Base-by-base conservation (phyloP, 2,329 filamentous ascomycete genomes). In the Aspergillus tamarii region DNA sequence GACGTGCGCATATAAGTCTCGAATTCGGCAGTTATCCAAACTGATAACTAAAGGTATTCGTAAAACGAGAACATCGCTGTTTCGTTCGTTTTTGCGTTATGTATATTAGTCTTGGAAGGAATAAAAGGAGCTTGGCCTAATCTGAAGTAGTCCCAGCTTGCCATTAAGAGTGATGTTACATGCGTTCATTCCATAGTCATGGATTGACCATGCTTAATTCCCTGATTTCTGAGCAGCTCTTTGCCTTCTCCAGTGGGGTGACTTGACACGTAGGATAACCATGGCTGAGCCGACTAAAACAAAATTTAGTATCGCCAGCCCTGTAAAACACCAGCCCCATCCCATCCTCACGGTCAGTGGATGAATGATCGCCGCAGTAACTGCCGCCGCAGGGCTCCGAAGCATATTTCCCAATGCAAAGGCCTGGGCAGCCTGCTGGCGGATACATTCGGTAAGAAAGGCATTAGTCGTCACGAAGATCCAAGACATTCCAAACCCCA, bases 401-500 rank as follows among this genome's bases (percentile, higher is more conserved):
- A 81, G 71, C 64, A 81, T 72, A 56, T 78, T 78, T 5, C 74
- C 76, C 8, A 82, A 69, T 0, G 80, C 80, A 52, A 82, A 79
- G 9, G 80, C 71, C 21, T 74, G 77, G 3, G 80, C 80, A 19
- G 80, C 76, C 55, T 79, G 76, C 50, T 74, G 67, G 12, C 77
- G 75, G 2, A 77, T 73, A 59, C 76, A 80, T 62, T 81, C 78
- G 14, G 80, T 81, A 46, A 80, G 74, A 64, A 79, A 82, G 1
- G 77, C 77, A 0, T 78, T 80, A 26, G 74, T 80, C 3, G 78
- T 76, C 21, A 82, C 77, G 62, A 82, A 80, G 50, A 81, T 79
- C 65, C 80, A 78, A 8, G 78, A 78, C 62, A 79, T 77, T 8
- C 78, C 78, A 39, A 80, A 72, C 5, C 75, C 72, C 63, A 72